Percentiles rank a stretch among this genome's conserved stretches.
phyloP scores from a whole-genome alignment of 169 alveolate genomes.

The Plasmodium knowlesi region DNA sequence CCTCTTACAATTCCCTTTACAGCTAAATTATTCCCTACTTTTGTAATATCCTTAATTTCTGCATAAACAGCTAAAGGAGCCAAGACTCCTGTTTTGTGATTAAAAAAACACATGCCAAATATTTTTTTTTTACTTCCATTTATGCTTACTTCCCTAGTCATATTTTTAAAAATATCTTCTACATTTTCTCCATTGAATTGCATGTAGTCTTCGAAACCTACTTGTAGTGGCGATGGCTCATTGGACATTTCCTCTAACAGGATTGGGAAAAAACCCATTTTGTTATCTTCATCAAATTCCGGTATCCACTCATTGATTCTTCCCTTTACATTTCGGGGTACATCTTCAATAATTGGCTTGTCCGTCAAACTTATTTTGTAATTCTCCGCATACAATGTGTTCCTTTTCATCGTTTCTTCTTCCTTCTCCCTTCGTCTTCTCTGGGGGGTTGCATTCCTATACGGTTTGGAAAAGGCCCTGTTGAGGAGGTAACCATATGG shows the following conservation, averaged over 20 bases:
- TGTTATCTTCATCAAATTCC: constrained; percentile 80
- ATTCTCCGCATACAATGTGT: constrained; percentile 31
- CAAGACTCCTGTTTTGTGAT: constrained; percentile 82
- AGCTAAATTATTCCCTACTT: constrained; percentile 77
- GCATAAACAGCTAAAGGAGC: constrained; percentile 88
- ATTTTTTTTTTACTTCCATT: constrained; percentile 71
- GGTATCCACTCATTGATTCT: constrained; percentile 84
- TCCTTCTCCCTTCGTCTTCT: neutral
- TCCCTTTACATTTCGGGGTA: constrained; percentile 78
- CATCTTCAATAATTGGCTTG: constrained; percentile 69
- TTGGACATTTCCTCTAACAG: constrained; percentile 84
- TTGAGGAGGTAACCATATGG: neutral
- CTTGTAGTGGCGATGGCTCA: constrained; percentile 85
- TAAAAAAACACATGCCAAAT: constrained; percentile 85
- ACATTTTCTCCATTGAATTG: constrained; percentile 84
- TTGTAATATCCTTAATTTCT: constrained; percentile 77
- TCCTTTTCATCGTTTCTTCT: neutral
- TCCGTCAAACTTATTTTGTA: constrained; percentile 58
- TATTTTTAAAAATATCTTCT: constrained; percentile 82
- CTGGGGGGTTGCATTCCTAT: neutral
- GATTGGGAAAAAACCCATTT: constrained; percentile 83
- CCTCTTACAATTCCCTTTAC: constrained; percentile 85
- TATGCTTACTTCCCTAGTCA: constrained; percentile 55
- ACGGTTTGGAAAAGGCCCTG: neutral
- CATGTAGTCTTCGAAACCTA: constrained; percentile 85